Evolutionary conservation across 495 filamentous ascomycete genomes (phyloP), one percentile per base, ranked within the genome.

Genomic region (Penicillium cataractarum): DNA sequence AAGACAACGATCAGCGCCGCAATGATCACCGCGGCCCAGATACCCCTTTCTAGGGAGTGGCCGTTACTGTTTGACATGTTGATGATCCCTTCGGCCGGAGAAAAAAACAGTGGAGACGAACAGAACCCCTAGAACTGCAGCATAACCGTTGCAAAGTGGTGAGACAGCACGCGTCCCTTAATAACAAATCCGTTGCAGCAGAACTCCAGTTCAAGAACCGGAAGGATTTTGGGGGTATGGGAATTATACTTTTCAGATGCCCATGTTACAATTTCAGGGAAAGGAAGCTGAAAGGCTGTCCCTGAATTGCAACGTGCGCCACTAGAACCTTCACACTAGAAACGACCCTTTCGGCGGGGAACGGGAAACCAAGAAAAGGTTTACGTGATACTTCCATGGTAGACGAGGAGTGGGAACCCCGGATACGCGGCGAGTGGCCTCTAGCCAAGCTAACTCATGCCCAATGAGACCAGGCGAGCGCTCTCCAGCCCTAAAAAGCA

Each of bases 21-120:
- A 32, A 78, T 70, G 59, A 58, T 68, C 44, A 71, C 63, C 9
- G 65, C 72, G 26, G 65, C 75, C 76, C 75, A 77, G 33, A 78
- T 65, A 13, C 73, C 75, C 37, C 57, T 63, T 32, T 64, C 61
- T 5, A 77, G 55, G 40, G 64, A 52, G 15, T 65, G 62, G n/a
- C 75, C 75, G 19, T 54, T 39, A 27, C 19, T 35, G 55, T 71
- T 63, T 10, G 49, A 40, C 46, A 59, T 59, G 57, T 19, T 37
- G 46, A 35, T 8, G 21, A 39, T 33, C 24, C 9, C 22, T 27
- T 29, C 50, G 29, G 4, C 31, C 22, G 15, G 13, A 17, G 29
- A 6, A 17, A 15, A 35, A 56, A 21, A 22, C 22, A 31, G 22
- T 58, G 32, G 48, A 32, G 57, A 42, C 42, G 44, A 26, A 35